These are phyloP conservation scores for Primulina eburnea DNA, from an alignment of 257 asterid species.

Conservation along the genomic window DNA sequence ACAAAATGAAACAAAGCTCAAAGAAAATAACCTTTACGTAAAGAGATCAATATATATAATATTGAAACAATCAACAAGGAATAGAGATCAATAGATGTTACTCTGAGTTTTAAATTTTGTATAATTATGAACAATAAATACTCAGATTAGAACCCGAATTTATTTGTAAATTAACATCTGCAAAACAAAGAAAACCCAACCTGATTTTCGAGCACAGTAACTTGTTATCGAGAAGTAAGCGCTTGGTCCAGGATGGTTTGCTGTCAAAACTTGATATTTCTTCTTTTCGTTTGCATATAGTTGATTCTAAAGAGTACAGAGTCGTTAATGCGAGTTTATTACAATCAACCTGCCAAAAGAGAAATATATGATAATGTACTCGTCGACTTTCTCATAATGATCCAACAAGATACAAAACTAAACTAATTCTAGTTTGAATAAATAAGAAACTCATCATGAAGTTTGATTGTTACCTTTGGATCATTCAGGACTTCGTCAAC, in stretches of 20 bases:
- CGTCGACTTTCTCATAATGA: neutral
- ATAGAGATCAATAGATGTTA: no score
- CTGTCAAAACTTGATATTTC: conserved; percentile 37
- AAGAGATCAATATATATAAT: no score
- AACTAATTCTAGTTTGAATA: neutral
- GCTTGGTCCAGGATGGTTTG: conserved; percentile 83
- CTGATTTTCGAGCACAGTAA: conserved; percentile 76
- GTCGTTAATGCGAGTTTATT: conserved; percentile 60
- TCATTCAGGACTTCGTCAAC: conserved; percentile 40
- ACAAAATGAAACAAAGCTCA: no score
- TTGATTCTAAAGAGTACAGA: conserved; percentile 63
- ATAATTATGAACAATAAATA: no score
- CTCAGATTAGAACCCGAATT: no score
- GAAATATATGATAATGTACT: neutral
- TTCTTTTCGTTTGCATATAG: conserved; percentile 57
- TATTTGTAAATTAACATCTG: neutral
- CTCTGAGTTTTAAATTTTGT: no score
- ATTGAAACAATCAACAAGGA: no score
- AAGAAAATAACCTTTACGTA: no score
- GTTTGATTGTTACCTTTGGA: conserved; percentile 34
- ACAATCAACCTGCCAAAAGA: conserved; percentile 42
- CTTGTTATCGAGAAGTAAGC: conserved; percentile 54
- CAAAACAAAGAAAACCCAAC: conserved; percentile 28
- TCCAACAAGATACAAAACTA: neutral
- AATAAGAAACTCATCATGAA: neutral